Evolutionary conservation across 441 rosid genomes (phyloP).

Genomic region (Erodium moschatum): DNA sequence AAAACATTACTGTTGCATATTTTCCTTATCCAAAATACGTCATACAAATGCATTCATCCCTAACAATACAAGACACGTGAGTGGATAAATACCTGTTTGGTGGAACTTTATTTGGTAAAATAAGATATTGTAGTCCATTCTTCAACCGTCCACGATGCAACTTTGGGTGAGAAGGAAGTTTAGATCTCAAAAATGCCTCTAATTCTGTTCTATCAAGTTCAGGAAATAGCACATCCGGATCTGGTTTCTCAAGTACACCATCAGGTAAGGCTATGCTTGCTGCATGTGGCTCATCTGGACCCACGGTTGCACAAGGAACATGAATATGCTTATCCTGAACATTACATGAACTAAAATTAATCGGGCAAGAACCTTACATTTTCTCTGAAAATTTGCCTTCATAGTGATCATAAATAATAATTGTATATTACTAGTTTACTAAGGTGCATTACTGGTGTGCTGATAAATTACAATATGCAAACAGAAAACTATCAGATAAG

Average conservation of each 20-base stretch:
- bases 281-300: constrained; percentile 99
- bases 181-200: constrained; percentile 52
- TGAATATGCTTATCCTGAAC: constrained; percentile 44
- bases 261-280: constrained; percentile 81
- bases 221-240: constrained; percentile 43
- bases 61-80: constrained; percentile 11
- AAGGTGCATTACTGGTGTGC: neutral
- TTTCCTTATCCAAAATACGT: neutral
- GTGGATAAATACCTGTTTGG: constrained; percentile 57
- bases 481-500: neutral
- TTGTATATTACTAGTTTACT: neutral
- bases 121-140: constrained; percentile 93
- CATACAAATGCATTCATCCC: neutral
- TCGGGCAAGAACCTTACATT: neutral
- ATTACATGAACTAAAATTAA: constrained; percentile 17
- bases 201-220: constrained; percentile 40
- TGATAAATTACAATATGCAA: neutral
- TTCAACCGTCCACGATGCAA: constrained; percentile 67
- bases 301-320: constrained; percentile 61
- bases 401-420: neutral
- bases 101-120: constrained; percentile 93
- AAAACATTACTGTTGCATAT: neutral
- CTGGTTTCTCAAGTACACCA: constrained; percentile 65
- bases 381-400: neutral
- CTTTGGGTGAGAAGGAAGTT: constrained; percentile 89